These are phyloP conservation scores for Physaria fendleri DNA, from an alignment of 345 rosid species.

Conservation along the genomic window DNA sequence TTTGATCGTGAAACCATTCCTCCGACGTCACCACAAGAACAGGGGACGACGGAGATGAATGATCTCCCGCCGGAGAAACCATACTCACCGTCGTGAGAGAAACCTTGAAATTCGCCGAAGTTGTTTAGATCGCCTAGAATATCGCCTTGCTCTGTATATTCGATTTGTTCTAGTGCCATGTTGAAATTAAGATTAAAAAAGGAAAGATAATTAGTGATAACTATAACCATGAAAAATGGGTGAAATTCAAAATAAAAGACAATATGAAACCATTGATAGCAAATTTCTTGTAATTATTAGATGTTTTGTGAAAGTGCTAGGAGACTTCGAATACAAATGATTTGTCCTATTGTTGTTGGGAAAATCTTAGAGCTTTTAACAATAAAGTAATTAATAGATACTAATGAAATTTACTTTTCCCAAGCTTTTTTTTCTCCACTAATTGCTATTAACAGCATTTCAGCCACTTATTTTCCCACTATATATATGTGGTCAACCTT, in stretches of 20 bases:
- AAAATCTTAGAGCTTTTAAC: conserved; percentile 12
- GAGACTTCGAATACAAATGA: conserved; percentile 24
- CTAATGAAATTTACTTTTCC: conserved; percentile 13
- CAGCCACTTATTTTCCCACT: conserved; percentile 1
- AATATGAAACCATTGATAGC: neutral
- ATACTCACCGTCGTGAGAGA: too few relatives aligned
- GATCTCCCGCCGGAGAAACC: too few relatives aligned
- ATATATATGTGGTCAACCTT: conserved; percentile 21
- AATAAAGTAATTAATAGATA: conserved; percentile 15
- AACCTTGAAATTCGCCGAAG: too few relatives aligned
- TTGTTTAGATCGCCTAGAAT: too few relatives aligned
- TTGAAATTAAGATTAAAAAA: too few relatives aligned
- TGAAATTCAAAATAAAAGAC: neutral
- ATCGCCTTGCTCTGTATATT: too few relatives aligned
- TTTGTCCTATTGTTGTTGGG: conserved; percentile 13
- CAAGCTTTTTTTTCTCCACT: conserved; percentile 13
- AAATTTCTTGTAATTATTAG: conserved; percentile 20
- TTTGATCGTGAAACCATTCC: too few relatives aligned
- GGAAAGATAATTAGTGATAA: neutral
- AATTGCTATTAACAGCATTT: neutral
- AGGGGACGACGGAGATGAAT: too few relatives aligned
- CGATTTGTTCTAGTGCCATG: too few relatives aligned
- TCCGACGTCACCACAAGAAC: too few relatives aligned
- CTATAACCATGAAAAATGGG: neutral
- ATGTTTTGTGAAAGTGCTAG: conserved; percentile 22